Conservation (phyloP, 805 yeast species). For the Lipomyces starkeyi region DNA sequence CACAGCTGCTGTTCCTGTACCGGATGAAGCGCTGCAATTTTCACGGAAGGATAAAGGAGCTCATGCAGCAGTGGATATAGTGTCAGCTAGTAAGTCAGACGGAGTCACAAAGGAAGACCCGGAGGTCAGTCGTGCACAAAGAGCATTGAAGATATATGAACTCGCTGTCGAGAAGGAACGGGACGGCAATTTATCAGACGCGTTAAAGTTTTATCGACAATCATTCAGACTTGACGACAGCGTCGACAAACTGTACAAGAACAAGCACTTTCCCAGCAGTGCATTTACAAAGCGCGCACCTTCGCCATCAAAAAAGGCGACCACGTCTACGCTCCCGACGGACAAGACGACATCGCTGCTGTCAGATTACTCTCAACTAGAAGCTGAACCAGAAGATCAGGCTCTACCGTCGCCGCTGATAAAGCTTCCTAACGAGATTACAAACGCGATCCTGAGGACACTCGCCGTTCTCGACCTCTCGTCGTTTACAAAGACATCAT, state of each 20-base stretch:
- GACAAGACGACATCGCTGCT: conserved; percentile 13
- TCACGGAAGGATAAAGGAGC: background rate
- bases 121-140: conserved; percentile 24
- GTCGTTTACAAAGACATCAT: conserved; percentile 41
- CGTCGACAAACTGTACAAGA: conserved; percentile 73
- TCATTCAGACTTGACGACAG: conserved; percentile 63
- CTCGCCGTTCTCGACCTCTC: conserved; percentile 41
- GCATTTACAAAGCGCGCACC: conserved; percentile 25
- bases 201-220: conserved; percentile 70
- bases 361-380: conserved; percentile 25
- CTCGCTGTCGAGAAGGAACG: conserved; percentile 73
- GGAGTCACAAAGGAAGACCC: conserved; percentile 37
- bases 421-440: conserved; percentile 35
- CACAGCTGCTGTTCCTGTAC: conserved; percentile 16
- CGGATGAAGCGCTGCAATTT: background rate
- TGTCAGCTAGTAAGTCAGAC: background rate
- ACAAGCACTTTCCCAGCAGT: conserved; percentile 44
- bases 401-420: conserved; percentile 30
- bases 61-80: background rate
- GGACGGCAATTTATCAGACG: conserved; percentile 81
- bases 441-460: conserved; percentile 38
- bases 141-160: conserved; percentile 70
- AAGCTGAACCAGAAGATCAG: conserved; percentile 33
- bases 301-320: conserved; percentile 27
- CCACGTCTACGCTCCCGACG: conserved; percentile 26